phyloP scores from a whole-genome alignment of 208 protist genomes.

The Wallacemonas sp. region DNA sequence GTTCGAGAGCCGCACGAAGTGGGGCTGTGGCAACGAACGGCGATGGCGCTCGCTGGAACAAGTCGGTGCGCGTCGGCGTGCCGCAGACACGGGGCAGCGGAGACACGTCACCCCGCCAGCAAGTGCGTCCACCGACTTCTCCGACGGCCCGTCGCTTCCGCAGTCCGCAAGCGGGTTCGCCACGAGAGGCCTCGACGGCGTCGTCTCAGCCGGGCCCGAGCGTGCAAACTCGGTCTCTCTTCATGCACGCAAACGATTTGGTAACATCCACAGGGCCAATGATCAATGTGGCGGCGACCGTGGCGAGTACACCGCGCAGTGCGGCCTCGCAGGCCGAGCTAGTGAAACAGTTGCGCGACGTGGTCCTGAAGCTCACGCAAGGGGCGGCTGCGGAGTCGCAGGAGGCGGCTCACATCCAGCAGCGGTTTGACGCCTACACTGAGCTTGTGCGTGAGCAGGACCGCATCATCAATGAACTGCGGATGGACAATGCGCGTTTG shows the following conservation, averaged over 20 bases:
- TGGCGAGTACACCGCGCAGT: background rate
- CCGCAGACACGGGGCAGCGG: background rate
- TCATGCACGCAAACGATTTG: background rate
- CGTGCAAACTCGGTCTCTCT: background rate
- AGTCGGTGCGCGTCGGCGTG: conserved; percentile 15
- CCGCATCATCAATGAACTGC: conserved; percentile 39
- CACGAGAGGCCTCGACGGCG: background rate
- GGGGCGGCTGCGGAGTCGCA: conserved; percentile 37
- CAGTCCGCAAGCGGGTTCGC: background rate
- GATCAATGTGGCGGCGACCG: background rate
- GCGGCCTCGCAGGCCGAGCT: conserved; percentile 26
- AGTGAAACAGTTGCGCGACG: conserved; percentile 37
- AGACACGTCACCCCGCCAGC: background rate
- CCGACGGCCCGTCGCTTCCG: conserved; percentile 2
- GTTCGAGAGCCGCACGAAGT: background rate
- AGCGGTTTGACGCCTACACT: conserved; percentile 29
- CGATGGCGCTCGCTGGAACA: conserved; percentile 20
- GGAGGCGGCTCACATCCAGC: conserved; percentile 22
- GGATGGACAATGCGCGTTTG: conserved; percentile 18
- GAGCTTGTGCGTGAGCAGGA: conserved; percentile 42
- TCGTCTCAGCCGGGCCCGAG: background rate
- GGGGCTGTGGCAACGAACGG: background rate
- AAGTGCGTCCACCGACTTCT: background rate
- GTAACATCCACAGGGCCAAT: background rate
- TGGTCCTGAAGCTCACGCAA: conserved; percentile 38